phyloP scores from a whole-genome alignment of 495 filamentous ascomycete genomes.

The Penicillium riverlandense region DNA sequence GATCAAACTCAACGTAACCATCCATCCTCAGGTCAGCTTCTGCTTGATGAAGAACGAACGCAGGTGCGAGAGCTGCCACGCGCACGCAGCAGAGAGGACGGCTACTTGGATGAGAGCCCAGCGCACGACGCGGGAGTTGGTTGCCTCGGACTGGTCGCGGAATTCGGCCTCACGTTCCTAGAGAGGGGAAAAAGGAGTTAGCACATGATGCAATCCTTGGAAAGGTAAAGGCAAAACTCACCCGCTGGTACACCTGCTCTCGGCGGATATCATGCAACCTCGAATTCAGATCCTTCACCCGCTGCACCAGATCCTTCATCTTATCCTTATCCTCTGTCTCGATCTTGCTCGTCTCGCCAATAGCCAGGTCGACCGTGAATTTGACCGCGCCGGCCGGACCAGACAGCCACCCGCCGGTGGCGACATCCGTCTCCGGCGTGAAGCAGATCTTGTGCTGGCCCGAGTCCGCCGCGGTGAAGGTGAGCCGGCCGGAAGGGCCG shows the following conservation, averaged over 20 bases:
- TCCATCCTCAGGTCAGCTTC: constrained; percentile 63
- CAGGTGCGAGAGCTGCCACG: constrained; percentile 95
- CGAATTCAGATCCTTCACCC: constrained; percentile 83
- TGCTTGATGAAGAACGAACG: constrained; percentile 99
- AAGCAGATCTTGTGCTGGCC: constrained; percentile 96
- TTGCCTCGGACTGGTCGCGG: constrained; percentile 90
- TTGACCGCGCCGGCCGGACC: constrained; percentile 66
- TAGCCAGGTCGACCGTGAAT: constrained; percentile 83
- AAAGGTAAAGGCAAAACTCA: constrained; percentile 38
- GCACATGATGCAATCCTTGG: not conserved
- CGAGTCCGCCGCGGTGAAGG: constrained; percentile 88
- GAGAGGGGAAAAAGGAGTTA: not conserved
- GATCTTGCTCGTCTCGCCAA: constrained; percentile 92
- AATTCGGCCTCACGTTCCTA: constrained; percentile 98
- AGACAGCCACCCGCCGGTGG: constrained; percentile 61
- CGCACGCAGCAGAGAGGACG: constrained; percentile 85
- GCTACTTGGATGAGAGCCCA: constrained; percentile 89
- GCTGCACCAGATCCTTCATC: constrained; percentile 82
- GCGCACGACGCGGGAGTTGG: constrained; percentile 85
- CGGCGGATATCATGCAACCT: constrained; percentile 82
- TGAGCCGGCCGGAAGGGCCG: constrained; percentile 72
- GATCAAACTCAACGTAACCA: constrained; percentile 9
- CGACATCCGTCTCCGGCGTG: constrained; percentile 61
- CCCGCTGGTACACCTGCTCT: constrained; percentile 94
- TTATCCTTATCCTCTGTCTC: constrained; percentile 92